phyloP scores from a whole-genome alignment of 2,329 filamentous ascomycete species.

The Neopestalotiopsis clavispora region DNA sequence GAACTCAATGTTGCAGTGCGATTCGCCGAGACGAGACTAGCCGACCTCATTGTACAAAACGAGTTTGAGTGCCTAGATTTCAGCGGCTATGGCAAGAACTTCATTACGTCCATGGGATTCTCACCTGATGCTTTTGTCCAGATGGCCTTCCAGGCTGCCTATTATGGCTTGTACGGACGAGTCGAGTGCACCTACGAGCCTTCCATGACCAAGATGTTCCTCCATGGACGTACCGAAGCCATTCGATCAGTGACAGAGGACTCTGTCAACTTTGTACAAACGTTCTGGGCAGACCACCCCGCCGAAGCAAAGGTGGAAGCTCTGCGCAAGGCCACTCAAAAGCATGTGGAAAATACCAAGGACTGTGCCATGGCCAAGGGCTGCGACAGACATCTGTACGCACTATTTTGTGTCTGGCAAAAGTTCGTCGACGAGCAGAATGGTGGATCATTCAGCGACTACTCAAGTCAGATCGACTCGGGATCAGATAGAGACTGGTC shows the following conservation, averaged over 20 bases:
- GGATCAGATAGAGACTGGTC: slow-evolving; percentile 50
- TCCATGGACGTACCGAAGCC: slow-evolving; percentile 94
- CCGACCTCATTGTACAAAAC: slow-evolving; percentile 94
- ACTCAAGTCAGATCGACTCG: slow-evolving; percentile 63
- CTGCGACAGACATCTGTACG: slow-evolving; percentile 91
- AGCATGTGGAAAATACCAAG: slow-evolving; percentile 79
- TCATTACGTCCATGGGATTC: slow-evolving; percentile 96
- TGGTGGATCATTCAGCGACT: slow-evolving; percentile 59
- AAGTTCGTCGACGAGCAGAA: slow-evolving; percentile 78
- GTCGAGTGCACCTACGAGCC: slow-evolving; percentile 97
- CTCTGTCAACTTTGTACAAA: slow-evolving; percentile 85
- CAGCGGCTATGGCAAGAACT: slow-evolving; percentile 89
- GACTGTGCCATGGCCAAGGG: slow-evolving; percentile 90
- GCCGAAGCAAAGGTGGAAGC: slow-evolving; percentile 84
- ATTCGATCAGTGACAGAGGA: slow-evolving; percentile 85
- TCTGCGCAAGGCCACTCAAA: slow-evolving; percentile 80
- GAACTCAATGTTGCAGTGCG: slow-evolving; percentile 89
- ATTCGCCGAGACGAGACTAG: slow-evolving; percentile 92
- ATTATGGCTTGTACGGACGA: slow-evolving; percentile 93
- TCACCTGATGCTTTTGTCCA: slow-evolving; percentile 97
- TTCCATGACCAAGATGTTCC: slow-evolving; percentile 94
- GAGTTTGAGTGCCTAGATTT: slow-evolving; percentile 96
- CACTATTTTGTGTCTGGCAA: slow-evolving; percentile 94
- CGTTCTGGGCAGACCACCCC: slow-evolving; percentile 93
- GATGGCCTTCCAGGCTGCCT: slow-evolving; percentile 98